Base-by-base conservation (phyloP, 2,329 filamentous ascomycete genomes). In the Eurotiales sp. region DNA sequence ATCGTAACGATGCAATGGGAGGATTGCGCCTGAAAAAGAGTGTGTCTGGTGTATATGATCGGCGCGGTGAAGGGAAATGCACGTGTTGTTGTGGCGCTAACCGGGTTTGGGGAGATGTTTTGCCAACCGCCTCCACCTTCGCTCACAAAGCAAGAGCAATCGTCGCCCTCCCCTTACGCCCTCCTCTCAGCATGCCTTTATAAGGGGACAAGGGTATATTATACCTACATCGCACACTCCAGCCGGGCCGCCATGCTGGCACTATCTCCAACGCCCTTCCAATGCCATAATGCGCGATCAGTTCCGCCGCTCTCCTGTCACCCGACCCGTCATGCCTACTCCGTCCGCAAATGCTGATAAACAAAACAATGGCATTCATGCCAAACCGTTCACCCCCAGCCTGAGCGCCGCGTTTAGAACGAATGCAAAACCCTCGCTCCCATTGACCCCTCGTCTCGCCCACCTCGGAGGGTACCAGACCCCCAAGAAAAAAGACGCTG, bases 361-460 rank as follows among this genome's bases (percentile, higher is more conserved):
- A 72, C 76, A 74, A 70, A 73, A 74, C 68, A 71, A 70, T 62
- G 69, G 67, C 66, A 74, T 74, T 63, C 72, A 75, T 62, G 64
- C 63, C 66, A 74, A 76, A 72, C 81, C 84, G 36, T 78, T 86
- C 63, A 85, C 85, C 73, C 87, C 88, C 48, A 80, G 83, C 53
- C 81, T 90, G 61, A 80, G 77, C 67, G 78, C 85, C 57, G 75
- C 82, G 41, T 81, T 78, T 42, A 75, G 79, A 59, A 84, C 79
- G 51, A 71, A 73, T 37, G 72, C 69, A 55, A 80, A 79, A 63
- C 66, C 74, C 17, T 42, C 50, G 8, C 17, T 36, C 3, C 81
- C 82, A 41, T 64, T 85, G 54, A 82, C 82, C 15, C 83, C 84
- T 12, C 79, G 82, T 60, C 72, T 85, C 12, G 80, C 77, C 44